A percentile compares a stretch with the other conserved stretches of the same genome.
phyloP scores from a whole-genome alignment of 2,329 filamentous ascomycete genomes.

The Alternaria triticina region DNA sequence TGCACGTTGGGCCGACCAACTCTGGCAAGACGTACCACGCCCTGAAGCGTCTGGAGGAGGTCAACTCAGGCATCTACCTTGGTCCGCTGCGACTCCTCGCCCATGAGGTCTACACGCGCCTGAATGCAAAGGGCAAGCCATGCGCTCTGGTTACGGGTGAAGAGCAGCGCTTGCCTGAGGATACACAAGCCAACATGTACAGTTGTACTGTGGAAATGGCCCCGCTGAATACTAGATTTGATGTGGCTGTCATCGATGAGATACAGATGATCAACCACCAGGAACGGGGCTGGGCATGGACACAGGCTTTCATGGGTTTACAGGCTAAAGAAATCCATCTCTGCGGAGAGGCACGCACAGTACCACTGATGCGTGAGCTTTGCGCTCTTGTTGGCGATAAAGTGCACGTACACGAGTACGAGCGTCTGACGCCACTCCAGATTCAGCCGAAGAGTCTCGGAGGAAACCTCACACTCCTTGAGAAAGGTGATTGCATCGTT shows the following conservation, averaged over 20 bases:
- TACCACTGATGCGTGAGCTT: slow-evolving; percentile 78
- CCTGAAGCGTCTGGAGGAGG: slow-evolving; percentile 79
- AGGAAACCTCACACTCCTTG: slow-evolving; percentile 70
- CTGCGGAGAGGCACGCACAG: slow-evolving; percentile 85
- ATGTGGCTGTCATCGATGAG: slow-evolving; percentile 96
- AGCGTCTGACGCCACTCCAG: slow-evolving; percentile 80
- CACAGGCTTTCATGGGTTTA: slow-evolving; percentile 83
- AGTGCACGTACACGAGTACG: slow-evolving; percentile 79
- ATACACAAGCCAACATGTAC: slow-evolving; percentile 60
- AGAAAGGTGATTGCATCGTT: slow-evolving; percentile 91
- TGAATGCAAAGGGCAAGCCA: slow-evolving; percentile 75
- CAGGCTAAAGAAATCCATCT: slow-evolving; percentile 89
- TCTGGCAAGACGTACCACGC: slow-evolving; percentile 98
- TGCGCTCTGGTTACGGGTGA: slow-evolving; percentile 91
- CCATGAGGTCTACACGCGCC: slow-evolving; percentile 91
- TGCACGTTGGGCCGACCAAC: slow-evolving; percentile 96
- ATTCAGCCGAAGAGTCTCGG: slow-evolving; percentile 68
- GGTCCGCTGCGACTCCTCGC: slow-evolving; percentile 88
- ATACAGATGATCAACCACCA: slow-evolving; percentile 92
- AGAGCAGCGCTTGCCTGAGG: slow-evolving; percentile 73
- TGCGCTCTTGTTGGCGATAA: slow-evolving; percentile 82
- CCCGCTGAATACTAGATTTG: slow-evolving; percentile 65
- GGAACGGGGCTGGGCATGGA: slow-evolving; percentile 93
- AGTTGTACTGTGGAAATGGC: slow-evolving; percentile 97
- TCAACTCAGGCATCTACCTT: slow-evolving; percentile 81